Base-by-base conservation (phyloP, 139 green algal species). In the Asterochloris sp. region DNA sequence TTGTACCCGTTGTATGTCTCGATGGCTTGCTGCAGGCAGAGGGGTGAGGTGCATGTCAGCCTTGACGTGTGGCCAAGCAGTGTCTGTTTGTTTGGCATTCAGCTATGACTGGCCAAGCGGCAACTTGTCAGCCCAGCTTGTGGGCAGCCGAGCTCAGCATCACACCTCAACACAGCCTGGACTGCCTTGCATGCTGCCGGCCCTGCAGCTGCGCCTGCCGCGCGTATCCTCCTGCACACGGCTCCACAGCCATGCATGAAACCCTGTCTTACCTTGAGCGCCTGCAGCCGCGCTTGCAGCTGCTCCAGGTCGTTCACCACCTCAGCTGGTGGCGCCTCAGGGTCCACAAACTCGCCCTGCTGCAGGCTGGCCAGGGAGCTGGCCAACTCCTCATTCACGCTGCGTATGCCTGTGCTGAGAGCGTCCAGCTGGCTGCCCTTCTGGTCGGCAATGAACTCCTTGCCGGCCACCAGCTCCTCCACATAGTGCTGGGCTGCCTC, bases 381-480 rank as follows among this genome's bases (percentile, higher is more conserved):
- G 8, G 85, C 29, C n/a, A 94, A 79, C 81, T 92, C 85, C n/a
- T 93, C 87, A 73, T 94, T 91, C n/a, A 94, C 78, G 54, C 86
- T 80, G 1, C 81, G 68, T 15, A 94, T 86, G 64, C 87, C 87
- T 61, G 82, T 71, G 47, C 88, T 74, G 54, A 96, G 88, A 14
- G 86, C 87, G 13, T 83, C 82, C 38, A 89, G 87, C 86, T 94
- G 91, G 12, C 69, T 68, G 15, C 81, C 66, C 88, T 94, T 95
- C 80, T 91, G 78, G 82, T 96, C 89, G 0, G 92, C 91, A 69
- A 96, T 89, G 85, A 92, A 97, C 84, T 93, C 90, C 68, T 92
- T 90, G 62, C 78, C 81, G 29, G 84, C 88, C 69, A 87, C 75
- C 73, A 96, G 87, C 69, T 88, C 90, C 16, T 85, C 81, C 27